Evolutionary conservation across 371 early-diverging fungal species (phyloP), one percentile per base, ranked within the genome.

Genomic region (Apophysomyces sp.): DNA sequence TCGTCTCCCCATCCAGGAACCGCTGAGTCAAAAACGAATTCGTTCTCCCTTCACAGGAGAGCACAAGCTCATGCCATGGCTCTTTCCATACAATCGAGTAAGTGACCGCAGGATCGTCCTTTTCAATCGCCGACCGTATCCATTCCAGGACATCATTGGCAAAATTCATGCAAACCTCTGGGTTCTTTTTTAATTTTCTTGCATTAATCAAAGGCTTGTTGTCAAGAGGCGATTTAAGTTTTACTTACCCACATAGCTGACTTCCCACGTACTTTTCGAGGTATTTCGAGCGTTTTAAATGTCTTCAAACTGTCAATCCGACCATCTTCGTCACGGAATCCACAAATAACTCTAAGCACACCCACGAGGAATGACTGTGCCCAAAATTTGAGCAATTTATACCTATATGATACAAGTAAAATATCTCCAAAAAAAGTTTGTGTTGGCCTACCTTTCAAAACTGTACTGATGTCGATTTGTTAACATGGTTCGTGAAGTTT

Each of bases 321-420:
- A 4, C 92, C 93, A 41, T 85, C 69, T 64, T 93, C 88, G 64
- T 94, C 90, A 52, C 96, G 86, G 66, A 89, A 97, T 0, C 96
- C 98, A 32, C 94, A 83, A 32, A 94, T 83, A 9, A 96, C 81
- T 2, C 73, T 77, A 0, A 92, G 94, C 4, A 95, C 86, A 2
- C 96, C 98, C 1, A 93, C 89, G 4, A 97, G 74, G 72, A 91
- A 96, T 4, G 94, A 95, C 73, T 97, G 96, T 4, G 94, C 92
- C 92, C 95, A 97, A 57, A 92, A 90, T 63, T 91, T 91, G 1
- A 95, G 61, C 56, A 97, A 77, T 69, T 97, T 97, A 72, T 78
- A 82, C 30, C 92, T 88, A 72, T 57, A 9, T 36, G 29, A 49
- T 28, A 13, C 27, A n/a, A 15, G 12, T n/a, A 41, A 36, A 26